phyloP scores from a whole-genome alignment of 257 asterid species.

The Solanum rostratum region DNA sequence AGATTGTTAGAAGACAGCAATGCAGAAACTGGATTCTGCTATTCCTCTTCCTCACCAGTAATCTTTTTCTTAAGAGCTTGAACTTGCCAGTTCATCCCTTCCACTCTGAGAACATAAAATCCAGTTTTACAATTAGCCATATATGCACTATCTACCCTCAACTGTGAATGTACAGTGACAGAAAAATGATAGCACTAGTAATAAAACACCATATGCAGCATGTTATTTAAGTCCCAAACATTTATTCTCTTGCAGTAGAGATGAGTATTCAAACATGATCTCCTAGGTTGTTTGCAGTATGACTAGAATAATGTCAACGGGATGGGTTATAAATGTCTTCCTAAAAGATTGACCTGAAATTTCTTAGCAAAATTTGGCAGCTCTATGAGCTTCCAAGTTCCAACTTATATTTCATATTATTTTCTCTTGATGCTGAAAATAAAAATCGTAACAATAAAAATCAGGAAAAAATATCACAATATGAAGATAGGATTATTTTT shows the following conservation, averaged over 20 bases:
- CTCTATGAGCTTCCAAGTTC: no score
- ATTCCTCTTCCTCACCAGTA: slow-evolving; percentile 3
- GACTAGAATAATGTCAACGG: neutral
- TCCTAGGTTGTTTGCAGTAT: neutral
- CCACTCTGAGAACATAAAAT: neutral
- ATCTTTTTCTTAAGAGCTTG: slow-evolving; percentile 5
- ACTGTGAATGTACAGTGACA: no score
- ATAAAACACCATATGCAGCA: no score
- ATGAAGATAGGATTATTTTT: no score
- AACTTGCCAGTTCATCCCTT: slow-evolving; percentile 1
- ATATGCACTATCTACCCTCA: no score
- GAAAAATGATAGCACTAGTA: no score
- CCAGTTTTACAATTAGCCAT: neutral
- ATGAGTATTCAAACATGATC: neutral
- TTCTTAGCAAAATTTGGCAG: neutral
- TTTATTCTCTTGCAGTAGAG: neutral
- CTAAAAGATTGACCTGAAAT: neutral
- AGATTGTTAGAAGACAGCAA: neutral
- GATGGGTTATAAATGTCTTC: neutral
- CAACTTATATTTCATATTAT: no score
- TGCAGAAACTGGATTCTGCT: neutral
- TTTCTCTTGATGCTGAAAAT: no score
- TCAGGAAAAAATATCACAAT: no score
- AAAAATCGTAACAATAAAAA: no score
- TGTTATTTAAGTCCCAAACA: neutral